Conservation (phyloP, 306 rosid species). For the Pyrus bretschneideri region DNA sequence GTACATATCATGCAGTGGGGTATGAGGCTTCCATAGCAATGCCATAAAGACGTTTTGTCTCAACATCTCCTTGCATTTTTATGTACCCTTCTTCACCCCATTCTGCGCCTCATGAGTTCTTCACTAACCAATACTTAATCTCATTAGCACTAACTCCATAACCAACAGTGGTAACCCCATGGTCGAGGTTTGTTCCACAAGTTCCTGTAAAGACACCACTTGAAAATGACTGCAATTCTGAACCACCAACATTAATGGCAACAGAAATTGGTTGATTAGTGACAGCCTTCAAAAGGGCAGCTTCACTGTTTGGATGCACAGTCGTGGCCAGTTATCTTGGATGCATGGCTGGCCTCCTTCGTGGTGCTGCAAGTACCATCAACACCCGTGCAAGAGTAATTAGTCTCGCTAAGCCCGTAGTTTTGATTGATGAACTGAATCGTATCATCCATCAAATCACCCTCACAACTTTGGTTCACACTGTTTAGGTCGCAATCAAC, state of each 20-base stretch:
- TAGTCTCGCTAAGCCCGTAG: background rate
- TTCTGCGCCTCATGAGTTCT: background rate
- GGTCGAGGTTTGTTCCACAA: background rate
- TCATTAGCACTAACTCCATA: background rate
- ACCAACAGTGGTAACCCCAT: background rate
- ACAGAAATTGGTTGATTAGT: background rate
- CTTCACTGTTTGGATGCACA: background rate
- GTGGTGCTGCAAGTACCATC: background rate
- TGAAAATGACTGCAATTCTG: background rate
- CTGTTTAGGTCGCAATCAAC: background rate
- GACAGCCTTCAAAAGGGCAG: background rate
- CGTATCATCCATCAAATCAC: background rate
- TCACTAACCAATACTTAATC: background rate
- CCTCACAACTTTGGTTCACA: background rate
- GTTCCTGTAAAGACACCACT: background rate
- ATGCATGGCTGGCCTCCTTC: background rate
- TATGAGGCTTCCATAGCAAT: background rate
- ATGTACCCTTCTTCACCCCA: background rate
- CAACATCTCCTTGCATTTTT: background rate
- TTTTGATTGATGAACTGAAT: background rate
- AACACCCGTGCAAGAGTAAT: background rate
- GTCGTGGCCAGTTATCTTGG: background rate
- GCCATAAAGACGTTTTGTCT: background rate
- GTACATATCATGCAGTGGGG: background rate
- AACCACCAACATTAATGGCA: background rate